Evolutionary conservation across 2,329 filamentous ascomycete genomes (phyloP), one percentile per base, ranked within the genome.

Genomic region (Mariannaea elegans): DNA sequence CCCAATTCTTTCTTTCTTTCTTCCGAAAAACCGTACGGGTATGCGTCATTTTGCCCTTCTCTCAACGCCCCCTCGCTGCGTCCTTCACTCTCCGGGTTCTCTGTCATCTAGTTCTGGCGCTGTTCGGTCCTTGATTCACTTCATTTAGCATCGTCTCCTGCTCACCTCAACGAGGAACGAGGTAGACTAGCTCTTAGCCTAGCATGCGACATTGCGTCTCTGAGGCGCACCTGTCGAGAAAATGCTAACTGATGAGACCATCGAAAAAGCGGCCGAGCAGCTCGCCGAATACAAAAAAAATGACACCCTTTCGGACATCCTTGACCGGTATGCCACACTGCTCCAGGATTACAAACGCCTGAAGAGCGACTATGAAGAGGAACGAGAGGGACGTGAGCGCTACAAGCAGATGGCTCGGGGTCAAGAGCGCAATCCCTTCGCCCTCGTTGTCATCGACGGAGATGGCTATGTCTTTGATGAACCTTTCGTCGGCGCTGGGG

Each of bases 401-500:
- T 87, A 86, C 75, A 86, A 87, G 67, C 79, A 82, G 65, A 70
- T 83, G 55, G 80, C 81, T 5, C 76, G 78, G 50, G 78, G 76
- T 12, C 76, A 80, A 64, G 80, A 84, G 21, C 80, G 82, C 18
- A 84, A 84, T 61, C 82, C 85, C 0, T 89, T 88, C 64, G 84
- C 85, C 1, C 76, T 89, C 2, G 82, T 89, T 7, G 75, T 90
- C 0, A 75, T 90, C 12, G 87, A 90, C 56, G 87, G 86, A 18
- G 86, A 90, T 71, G 84, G 84, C 46, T 88, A 88, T 56, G 61
- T 71, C 48, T 78, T 87, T 67, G 78, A 82, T 31, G 82, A 86
- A 38, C 72, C 77, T 27, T 75, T 85, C 8, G 69, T 86, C 48
- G 73, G 73, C 41, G 76, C 76, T 6, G 80, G 81, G 2, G 77